Conservation (phyloP, 129 eudicot genomes). For the Heracleum sosnowskyi region DNA sequence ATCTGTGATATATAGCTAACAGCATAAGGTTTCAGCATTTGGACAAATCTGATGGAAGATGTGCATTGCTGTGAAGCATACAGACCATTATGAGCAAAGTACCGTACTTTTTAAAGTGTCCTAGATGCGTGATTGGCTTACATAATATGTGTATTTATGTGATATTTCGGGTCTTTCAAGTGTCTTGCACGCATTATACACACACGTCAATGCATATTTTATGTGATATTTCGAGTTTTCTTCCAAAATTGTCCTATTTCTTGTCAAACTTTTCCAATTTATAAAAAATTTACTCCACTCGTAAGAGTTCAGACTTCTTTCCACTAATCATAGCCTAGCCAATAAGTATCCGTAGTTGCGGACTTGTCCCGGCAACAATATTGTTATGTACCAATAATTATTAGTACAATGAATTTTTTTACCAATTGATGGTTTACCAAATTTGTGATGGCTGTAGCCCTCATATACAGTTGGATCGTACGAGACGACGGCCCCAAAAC, state of each 20-base stretch:
- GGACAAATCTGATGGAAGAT: background rate
- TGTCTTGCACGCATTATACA: no score
- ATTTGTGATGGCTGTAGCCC: background rate
- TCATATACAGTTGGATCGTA: background rate
- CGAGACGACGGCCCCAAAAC: background rate
- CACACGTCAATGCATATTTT: no score
- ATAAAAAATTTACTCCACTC: no score
- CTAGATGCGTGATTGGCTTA: background rate
- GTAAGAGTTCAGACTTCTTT: no score
- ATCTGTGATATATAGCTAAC: background rate
- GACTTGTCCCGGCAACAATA: background rate
- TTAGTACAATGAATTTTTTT: background rate
- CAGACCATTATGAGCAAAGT: background rate
- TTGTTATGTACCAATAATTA: background rate
- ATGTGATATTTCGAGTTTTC: no score
- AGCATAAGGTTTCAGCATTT: background rate
- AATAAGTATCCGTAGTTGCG: background rate
- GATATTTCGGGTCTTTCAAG: no score
- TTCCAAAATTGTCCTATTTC: no score
- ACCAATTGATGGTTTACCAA: background rate
- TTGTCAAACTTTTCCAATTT: no score
- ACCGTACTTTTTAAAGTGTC: background rate
- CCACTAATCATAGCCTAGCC: background rate
- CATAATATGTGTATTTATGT: no score
- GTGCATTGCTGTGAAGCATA: background rate